Percentiles rank a stretch among this genome's conserved stretches.
Conservation (phyloP, 345 rosid genomes). For the Mangifera indica region DNA sequence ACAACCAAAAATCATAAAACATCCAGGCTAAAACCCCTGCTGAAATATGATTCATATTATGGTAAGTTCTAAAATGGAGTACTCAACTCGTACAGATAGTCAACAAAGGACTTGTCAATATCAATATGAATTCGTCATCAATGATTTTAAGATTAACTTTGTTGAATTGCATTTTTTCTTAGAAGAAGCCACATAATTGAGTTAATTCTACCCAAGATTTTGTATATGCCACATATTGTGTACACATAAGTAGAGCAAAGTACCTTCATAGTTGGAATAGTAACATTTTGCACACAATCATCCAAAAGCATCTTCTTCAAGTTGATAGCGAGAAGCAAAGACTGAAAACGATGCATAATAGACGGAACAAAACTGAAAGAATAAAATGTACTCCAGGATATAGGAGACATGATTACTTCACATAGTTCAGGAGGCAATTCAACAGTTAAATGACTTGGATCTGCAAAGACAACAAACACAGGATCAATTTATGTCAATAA, state of each 20-base stretch:
- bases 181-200: too few species aligned
- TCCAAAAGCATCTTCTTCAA: constrained; percentile 54
- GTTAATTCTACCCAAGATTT: not conserved
- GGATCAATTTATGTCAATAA: not conserved
- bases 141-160: too few species aligned
- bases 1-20: too few species aligned
- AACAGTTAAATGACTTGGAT: constrained; percentile 38
- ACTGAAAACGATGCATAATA: constrained; percentile 71
- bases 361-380: constrained; percentile 73
- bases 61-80: too few species aligned
- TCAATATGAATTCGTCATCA: too few species aligned
- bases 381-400: constrained; percentile 66
- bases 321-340: constrained; percentile 69
- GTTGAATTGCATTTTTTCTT: too few species aligned
- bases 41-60: too few species aligned
- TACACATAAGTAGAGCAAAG: not conserved
- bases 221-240: not conserved
- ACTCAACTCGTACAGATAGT: too few species aligned
- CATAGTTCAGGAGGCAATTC: constrained; percentile 95
- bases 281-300: constrained; percentile 33
- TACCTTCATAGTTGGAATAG: constrained; percentile 82
- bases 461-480: constrained; percentile 38
- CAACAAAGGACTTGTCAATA: too few species aligned
- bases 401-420: constrained; percentile 52
- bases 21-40: too few species aligned